A percentile compares a stretch with the other conserved stretches of the same genome.
These are phyloP conservation scores for Picea abies DNA, from an alignment of 83 land plant species.

Conservation along the genomic window DNA sequence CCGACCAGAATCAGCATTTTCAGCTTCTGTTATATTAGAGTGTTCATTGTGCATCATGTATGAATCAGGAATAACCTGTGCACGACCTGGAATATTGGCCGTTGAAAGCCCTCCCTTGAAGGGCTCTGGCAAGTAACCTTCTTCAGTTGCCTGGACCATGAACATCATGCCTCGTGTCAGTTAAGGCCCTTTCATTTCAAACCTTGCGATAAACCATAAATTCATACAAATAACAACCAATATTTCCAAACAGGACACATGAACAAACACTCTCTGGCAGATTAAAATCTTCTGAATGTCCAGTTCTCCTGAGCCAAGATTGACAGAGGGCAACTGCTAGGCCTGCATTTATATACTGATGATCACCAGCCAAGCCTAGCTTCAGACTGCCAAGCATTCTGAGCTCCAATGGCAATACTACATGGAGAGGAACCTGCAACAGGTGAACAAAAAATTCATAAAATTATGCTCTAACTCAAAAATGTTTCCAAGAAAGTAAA, in stretches of 20 bases:
- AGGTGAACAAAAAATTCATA: not conserved
- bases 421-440: constrained; percentile 59
- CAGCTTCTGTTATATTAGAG: constrained; percentile 11
- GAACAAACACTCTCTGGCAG: constrained; percentile 8
- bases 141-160: constrained; percentile 23
- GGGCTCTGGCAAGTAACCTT: constrained; percentile 59
- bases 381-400: constrained; percentile 38
- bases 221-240: not conserved
- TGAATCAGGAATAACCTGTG: constrained; percentile 65
- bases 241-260: not conserved
- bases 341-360: constrained; percentile 82
- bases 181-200: not conserved
- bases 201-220: not conserved
- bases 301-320: constrained; percentile 57
- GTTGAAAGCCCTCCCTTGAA: constrained; percentile 70
- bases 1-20: constrained; percentile 31
- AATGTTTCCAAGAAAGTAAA: not conserved
- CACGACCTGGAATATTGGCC: constrained; percentile 68
- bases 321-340: constrained; percentile 82
- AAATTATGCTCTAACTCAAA: not conserved
- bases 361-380: constrained; percentile 88
- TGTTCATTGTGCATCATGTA: not conserved
- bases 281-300: constrained; percentile 16
- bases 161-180: not conserved
- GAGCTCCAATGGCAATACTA: constrained; percentile 52